Conservation (phyloP, 306 rosid species). For the Pterocarpus macrocarpus region DNA sequence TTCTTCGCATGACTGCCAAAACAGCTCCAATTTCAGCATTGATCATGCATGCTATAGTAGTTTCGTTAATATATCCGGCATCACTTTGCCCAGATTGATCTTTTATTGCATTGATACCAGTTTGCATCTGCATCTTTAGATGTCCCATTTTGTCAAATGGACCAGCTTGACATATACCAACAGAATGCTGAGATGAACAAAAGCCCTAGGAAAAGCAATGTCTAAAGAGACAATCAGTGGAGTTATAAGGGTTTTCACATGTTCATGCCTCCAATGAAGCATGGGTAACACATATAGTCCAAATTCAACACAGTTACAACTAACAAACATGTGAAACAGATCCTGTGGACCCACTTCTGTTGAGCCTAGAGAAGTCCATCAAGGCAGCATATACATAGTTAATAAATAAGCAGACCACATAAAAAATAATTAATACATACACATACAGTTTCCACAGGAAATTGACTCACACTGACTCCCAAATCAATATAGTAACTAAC, state of each 20-base stretch:
- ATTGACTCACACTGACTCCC: slow-evolving; percentile 15
- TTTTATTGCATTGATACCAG: slow-evolving; percentile 64
- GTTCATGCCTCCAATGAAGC: slow-evolving; percentile 1
- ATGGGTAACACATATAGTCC: slow-evolving; percentile 9
- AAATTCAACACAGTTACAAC: slow-evolving; percentile 24
- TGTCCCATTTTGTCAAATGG: slow-evolving; percentile 63
- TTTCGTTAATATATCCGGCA: slow-evolving; percentile 58
- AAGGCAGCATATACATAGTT: slow-evolving; percentile 12
- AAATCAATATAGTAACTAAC: slow-evolving; percentile 17
- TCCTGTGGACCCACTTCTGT: not conserved
- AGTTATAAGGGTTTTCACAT: slow-evolving; percentile 13
- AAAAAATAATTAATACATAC: slow-evolving; percentile 15
- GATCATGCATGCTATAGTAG: slow-evolving; percentile 81
- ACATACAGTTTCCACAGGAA: slow-evolving; percentile 6
- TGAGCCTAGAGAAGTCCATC: not conserved
- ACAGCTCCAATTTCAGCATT: slow-evolving; percentile 93
- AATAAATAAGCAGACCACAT: slow-evolving; percentile 20
- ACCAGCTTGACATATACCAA: slow-evolving; percentile 38
- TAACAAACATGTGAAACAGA: slow-evolving; percentile 25
- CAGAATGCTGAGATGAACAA: slow-evolving; percentile 30
- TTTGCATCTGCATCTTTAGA: slow-evolving; percentile 64
- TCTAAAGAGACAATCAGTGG: slow-evolving; percentile 16
- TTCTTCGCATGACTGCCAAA: slow-evolving; percentile 92
- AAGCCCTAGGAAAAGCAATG: slow-evolving; percentile 23
- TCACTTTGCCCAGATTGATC: slow-evolving; percentile 67